A percentile compares a stretch with the other conserved stretches of the same genome.
Conservation (phyloP, 1,284 basidiomycete genomes). For the Ceratobasidium papillatum region DNA sequence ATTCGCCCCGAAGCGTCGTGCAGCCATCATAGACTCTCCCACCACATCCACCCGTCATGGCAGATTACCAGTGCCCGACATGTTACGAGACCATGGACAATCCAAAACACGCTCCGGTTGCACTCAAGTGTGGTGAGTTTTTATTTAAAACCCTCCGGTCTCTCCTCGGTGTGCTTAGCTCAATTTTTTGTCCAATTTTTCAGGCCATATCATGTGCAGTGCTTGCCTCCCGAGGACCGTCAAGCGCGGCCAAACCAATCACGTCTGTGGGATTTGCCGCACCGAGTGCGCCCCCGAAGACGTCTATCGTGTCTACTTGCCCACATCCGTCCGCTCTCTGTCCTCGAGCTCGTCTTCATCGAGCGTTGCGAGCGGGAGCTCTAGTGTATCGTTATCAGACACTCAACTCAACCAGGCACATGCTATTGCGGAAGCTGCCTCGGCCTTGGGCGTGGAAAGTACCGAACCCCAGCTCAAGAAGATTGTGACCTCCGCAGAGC, state of each 20-base stretch:
- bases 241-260: conserved; percentile 19
- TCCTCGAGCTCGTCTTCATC: background rate
- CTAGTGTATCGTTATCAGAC: background rate
- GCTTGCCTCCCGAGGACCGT: conserved; percentile 23
- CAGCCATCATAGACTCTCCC: conserved; percentile 14
- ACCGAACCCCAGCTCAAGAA: background rate
- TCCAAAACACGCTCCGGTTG: conserved; percentile 24
- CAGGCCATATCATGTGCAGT: conserved; percentile 30
- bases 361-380: background rate
- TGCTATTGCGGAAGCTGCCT: conserved; percentile 16
- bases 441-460: conserved; percentile 17
- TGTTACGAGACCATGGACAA: conserved; percentile 18
- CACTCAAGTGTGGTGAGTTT: conserved; percentile 36
- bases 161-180: background rate
- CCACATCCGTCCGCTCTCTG: background rate
- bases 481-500: conserved; percentile 28
- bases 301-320: conserved; percentile 19
- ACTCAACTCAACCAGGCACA: conserved; percentile 14
- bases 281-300: conserved; percentile 24
- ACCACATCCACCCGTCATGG: conserved; percentile 36
- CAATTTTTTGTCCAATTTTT: background rate
- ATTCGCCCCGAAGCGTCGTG: conserved; percentile 3
- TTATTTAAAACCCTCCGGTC: background rate
- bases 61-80: conserved; percentile 36
- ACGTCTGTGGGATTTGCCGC: conserved; percentile 29